Evolutionary conservation across 805 yeast species (phyloP).

Genomic region (Yueomyces sinensis): DNA sequence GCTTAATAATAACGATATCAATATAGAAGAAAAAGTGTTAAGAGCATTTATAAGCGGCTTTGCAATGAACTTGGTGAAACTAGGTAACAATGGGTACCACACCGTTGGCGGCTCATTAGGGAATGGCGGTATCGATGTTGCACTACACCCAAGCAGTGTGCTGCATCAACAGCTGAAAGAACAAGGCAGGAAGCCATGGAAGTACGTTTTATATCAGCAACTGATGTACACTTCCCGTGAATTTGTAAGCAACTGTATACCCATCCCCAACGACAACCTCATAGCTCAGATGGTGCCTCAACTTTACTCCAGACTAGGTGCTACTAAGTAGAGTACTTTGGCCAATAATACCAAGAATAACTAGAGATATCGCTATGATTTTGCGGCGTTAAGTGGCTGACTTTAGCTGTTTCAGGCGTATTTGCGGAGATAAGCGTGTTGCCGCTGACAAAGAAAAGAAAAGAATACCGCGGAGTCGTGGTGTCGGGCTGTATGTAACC

Average conservation of each 20-base stretch:
- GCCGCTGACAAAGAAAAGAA: too few species aligned
- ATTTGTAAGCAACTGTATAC: constrained; percentile 72
- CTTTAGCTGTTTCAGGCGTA: too few species aligned
- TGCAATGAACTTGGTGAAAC: constrained; percentile 20
- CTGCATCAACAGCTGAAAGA: constrained; percentile 28
- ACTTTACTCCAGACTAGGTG: too few species aligned
- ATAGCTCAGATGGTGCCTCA: constrained; percentile 64
- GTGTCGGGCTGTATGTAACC: too few species aligned
- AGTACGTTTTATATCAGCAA: constrained; percentile 66
- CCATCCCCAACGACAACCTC: constrained; percentile 61
- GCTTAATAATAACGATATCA: neutral
- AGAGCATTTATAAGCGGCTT: constrained; percentile 22
- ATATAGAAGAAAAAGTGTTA: constrained; percentile 7
- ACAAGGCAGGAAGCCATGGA: constrained; percentile 57
- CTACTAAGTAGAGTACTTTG: too few species aligned
- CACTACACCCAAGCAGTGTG: constrained; percentile 77
- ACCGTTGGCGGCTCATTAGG: constrained; percentile 16
- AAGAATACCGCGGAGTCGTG: too few species aligned
- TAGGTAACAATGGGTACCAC: constrained; percentile 18
- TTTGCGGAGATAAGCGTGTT: too few species aligned
- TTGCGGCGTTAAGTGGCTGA: too few species aligned
- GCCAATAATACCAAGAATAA: too few species aligned
- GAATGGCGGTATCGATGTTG: constrained; percentile 58
- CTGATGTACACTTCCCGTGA: constrained; percentile 76
- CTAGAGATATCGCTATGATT: too few species aligned